Evolutionary conservation across 2,329 filamentous ascomycete species (phyloP), one percentile per base, ranked within the genome.

Genomic region (Metarhizium guizhouense): DNA sequence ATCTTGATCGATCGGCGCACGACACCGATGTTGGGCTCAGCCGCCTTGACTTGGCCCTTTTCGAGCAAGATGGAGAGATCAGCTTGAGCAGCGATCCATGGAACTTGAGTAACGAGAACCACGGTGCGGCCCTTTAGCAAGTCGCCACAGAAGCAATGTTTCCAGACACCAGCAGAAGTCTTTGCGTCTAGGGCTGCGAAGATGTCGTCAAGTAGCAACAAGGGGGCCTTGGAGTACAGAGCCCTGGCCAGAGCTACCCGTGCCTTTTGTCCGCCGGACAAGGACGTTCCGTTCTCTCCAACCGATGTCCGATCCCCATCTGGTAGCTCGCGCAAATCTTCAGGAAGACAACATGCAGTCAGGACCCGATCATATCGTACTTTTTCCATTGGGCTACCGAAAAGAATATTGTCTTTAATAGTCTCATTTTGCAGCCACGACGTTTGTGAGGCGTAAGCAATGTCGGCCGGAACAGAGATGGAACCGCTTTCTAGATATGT

Each of bases 131-230:
- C 78, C 20, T 70, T 71, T 10, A 84, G 70, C 30, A 84, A 62
- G 51, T 81, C 77, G 50, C 74, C 72, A 57, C 80, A 82, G 62
- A 85, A 84, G 60, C 78, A 82, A 54, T 76, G 70, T 56, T 80
- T 74, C 76, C 80, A 84, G 2, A 85, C 72, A 3, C 73, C 70
- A 16, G 78, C 76, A 1, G 78, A 76, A 0, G 82, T 84, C 60
- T 81, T 81, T 18, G 81, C 74, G 60, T 84, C 81, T 0, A 84
- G 70, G 0, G 81, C 81, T 1, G 81, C 80, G 59, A 84, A 81
- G 3, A 83, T 74, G 56, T 84, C 81, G 58, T 84, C 81, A 1
- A 84, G 73, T 0, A 84, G 68, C 25, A 84, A 68, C 2, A 83
- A 70, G 2, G 77, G 71, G 0, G 81, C 75, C 54, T 76, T 77